Evolutionary conservation across 345 rosid species (phyloP).

Genomic region (Litchi chinensis): DNA sequence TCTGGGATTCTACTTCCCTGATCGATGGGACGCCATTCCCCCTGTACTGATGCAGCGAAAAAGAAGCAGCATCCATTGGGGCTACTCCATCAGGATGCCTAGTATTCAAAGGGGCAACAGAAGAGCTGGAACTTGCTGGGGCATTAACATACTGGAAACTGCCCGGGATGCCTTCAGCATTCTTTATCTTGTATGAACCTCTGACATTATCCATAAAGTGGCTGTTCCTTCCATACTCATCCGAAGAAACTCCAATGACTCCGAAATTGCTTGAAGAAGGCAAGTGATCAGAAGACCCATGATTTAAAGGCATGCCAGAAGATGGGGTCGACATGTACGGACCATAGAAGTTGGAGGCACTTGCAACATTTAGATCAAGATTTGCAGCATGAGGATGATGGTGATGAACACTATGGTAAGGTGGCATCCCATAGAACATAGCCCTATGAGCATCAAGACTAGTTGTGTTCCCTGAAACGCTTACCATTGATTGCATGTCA

Average conservation of each 20-base stretch:
- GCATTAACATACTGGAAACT: constrained; percentile 51
- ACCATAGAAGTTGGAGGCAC: constrained; percentile 47
- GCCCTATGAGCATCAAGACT: constrained; percentile 43
- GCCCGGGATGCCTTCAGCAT: constrained; percentile 50
- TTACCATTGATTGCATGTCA: constrained; percentile 41
- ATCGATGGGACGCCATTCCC: constrained; percentile 41
- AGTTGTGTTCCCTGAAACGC: constrained; percentile 42
- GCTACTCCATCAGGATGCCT: constrained; percentile 53
- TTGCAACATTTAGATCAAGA: constrained; percentile 51
- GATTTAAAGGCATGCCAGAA: constrained; percentile 45
- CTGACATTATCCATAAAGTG: constrained; percentile 56
- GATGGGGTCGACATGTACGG: constrained; percentile 40
- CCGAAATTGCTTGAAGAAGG: constrained; percentile 48
- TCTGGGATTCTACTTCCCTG: constrained; percentile 51
- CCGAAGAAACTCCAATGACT: constrained; percentile 50
- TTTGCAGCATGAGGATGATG: constrained; percentile 49
- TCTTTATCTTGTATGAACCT: constrained; percentile 71
- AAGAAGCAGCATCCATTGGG: constrained; percentile 42
- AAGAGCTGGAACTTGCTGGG: constrained; percentile 49
- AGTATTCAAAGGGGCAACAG: constrained; percentile 40
- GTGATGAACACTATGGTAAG: constrained; percentile 49
- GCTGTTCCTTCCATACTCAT: constrained; percentile 52
- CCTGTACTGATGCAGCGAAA: constrained; percentile 43
- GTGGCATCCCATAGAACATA: constrained; percentile 48
- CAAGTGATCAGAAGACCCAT: constrained; percentile 47